Conservation (phyloP, 2,329 filamentous ascomycete genomes). For the Ophiostoma sp. region DNA sequence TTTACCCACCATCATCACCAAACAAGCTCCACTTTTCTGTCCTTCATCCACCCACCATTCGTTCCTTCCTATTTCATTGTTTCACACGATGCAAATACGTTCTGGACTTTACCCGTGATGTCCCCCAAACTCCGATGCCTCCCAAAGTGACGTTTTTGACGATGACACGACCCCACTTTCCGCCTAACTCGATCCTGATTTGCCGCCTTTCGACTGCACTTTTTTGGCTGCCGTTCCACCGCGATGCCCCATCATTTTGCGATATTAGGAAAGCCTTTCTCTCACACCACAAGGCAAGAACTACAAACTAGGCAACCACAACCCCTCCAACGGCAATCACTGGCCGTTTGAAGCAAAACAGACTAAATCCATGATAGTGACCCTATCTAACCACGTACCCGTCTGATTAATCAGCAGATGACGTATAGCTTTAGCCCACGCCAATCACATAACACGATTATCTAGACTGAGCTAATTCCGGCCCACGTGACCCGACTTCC, state of each 20-base stretch:
- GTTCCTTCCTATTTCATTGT: constrained; percentile 9
- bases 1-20: constrained; percentile 4
- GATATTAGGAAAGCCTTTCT: neutral
- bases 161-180: neutral
- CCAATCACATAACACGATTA: constrained; percentile 13
- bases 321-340: neutral
- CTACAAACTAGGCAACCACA: neutral
- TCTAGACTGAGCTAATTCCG: neutral
- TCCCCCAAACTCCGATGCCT: constrained; percentile 4
- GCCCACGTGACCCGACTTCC: neutral
- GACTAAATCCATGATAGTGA: neutral
- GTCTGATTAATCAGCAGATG: neutral
- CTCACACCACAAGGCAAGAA: neutral
- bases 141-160: neutral
- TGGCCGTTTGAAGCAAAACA: neutral
- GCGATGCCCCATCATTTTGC: neutral
- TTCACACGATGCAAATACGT: constrained; percentile 1
- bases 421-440: neutral
- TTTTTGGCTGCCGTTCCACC: neutral
- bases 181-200: neutral
- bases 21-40: neutral
- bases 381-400: neutral
- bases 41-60: neutral
- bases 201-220: neutral
- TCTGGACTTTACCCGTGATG: constrained; percentile 3